Conservation (phyloP, 345 rosid genomes). For the Eucalyptus marginata region DNA sequence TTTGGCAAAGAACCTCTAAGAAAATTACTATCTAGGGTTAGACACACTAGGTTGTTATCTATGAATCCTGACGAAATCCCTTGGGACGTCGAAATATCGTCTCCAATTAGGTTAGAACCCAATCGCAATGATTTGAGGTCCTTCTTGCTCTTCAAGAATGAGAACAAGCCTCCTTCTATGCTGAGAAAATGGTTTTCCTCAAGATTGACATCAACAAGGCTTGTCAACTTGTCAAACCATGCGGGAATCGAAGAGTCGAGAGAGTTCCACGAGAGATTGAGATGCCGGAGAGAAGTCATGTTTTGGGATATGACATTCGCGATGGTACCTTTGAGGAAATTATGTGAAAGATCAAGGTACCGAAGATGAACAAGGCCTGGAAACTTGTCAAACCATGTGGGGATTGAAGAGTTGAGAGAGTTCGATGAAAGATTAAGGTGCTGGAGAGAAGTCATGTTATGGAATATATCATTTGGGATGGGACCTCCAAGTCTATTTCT, state of each 20-base stretch:
- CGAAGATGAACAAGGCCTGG: background rate
- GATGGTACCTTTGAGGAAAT: background rate
- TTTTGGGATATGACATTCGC: background rate
- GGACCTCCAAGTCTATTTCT: background rate
- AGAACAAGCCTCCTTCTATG: background rate
- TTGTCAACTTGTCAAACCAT: background rate
- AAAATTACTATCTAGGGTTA: background rate
- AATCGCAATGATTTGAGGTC: background rate
- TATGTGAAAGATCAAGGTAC: background rate
- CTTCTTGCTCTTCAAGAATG: background rate
- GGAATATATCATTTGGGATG: background rate
- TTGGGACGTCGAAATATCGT: background rate
- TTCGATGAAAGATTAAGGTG: background rate
- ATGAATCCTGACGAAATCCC: background rate
- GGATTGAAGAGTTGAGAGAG: background rate
- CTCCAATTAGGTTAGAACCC: background rate
- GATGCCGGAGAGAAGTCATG: background rate
- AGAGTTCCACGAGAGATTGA: background rate
- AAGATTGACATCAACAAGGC: background rate
- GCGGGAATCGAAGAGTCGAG: background rate
- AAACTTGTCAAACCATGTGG: background rate
- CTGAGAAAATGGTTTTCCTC: background rate
- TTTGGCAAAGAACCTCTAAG: background rate
- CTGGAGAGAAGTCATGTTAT: background rate
- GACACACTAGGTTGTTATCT: background rate